phyloP scores from a whole-genome alignment of 331 rosid species.

The Quercus lobata region DNA sequence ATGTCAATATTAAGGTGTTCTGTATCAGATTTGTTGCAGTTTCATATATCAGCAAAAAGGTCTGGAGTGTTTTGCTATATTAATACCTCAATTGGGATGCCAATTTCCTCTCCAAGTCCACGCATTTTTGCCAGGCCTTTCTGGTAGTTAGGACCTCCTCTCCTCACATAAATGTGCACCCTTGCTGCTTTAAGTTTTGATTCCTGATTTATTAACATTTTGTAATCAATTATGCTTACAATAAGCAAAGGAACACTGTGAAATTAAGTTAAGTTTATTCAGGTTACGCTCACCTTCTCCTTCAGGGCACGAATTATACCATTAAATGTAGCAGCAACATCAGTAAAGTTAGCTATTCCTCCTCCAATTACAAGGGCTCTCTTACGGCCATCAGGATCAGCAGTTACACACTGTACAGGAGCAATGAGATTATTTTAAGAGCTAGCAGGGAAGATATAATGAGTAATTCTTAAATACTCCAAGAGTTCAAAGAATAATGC shows the following conservation, averaged over 20 bases:
- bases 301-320: constrained; percentile 89
- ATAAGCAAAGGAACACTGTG: background rate
- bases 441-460: background rate
- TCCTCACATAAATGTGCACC: constrained; percentile 83
- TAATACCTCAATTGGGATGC: constrained; percentile 88
- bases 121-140: constrained; percentile 88
- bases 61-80: background rate
- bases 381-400: constrained; percentile 77
- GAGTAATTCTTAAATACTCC: too few relatives aligned
- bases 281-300: constrained; percentile 66
- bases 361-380: constrained; percentile 97
- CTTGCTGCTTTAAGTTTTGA: constrained; percentile 78
- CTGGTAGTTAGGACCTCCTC: constrained; percentile 99
- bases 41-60: constrained; percentile 1
- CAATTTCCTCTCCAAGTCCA: constrained; percentile 78
- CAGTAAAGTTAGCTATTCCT: constrained; percentile 95
- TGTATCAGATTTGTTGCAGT: background rate
- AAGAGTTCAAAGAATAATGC: too few relatives aligned
- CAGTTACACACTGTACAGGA: constrained; percentile 78
- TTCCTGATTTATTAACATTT: constrained; percentile 46
- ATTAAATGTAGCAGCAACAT: constrained; percentile 90
- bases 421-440: constrained; percentile 15
- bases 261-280: background rate
- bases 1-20: background rate
- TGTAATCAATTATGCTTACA: constrained; percentile 13